Percentiles rank a stretch among this genome's conserved stretches.
Conservation (phyloP, 1,139 yeast genomes). For the Kazachstania sp. region DNA sequence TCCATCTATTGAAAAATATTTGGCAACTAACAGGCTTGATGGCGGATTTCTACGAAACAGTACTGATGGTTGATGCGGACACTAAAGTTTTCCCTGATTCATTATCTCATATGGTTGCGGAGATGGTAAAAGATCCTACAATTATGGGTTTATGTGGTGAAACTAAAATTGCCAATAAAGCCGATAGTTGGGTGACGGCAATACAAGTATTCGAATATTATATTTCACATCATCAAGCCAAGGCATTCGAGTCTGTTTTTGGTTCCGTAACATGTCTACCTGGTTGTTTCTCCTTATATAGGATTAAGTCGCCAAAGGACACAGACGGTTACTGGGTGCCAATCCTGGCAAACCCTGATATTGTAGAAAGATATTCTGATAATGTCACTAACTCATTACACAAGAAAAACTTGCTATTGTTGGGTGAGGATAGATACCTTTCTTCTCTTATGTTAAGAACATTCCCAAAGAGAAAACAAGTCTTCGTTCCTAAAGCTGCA, state of each 20-base stretch:
- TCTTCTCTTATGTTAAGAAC: conserved; percentile 85
- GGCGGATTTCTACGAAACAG: conserved; percentile 78
- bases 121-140: conserved; percentile 81
- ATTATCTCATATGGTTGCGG: conserved; percentile 84
- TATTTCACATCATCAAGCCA: conserved; percentile 92
- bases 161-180: conserved; percentile 85
- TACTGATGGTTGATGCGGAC: conserved; percentile 96
- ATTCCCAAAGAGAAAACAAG: conserved; percentile 86
- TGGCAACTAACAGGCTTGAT: conserved; percentile 85
- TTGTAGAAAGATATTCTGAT: conserved; percentile 89
- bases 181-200: conserved; percentile 83
- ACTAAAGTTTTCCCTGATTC: conserved; percentile 88
- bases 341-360: conserved; percentile 89
- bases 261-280: conserved; percentile 98
- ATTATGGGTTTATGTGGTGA: conserved; percentile 98
- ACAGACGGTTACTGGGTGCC: conserved; percentile 94
- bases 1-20: conserved; percentile 65
- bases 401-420: conserved; percentile 73
- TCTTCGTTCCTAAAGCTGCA: conserved; percentile 89
- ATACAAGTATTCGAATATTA: conserved; percentile 95
- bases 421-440: conserved; percentile 91
- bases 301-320: conserved; percentile 91
- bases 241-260: conserved; percentile 91
- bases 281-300: conserved; percentile 93
- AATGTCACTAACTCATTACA: conserved; percentile 84